phyloP scores from a whole-genome alignment of 768 basidiomycete species.

The Tulasnella sp. region DNA sequence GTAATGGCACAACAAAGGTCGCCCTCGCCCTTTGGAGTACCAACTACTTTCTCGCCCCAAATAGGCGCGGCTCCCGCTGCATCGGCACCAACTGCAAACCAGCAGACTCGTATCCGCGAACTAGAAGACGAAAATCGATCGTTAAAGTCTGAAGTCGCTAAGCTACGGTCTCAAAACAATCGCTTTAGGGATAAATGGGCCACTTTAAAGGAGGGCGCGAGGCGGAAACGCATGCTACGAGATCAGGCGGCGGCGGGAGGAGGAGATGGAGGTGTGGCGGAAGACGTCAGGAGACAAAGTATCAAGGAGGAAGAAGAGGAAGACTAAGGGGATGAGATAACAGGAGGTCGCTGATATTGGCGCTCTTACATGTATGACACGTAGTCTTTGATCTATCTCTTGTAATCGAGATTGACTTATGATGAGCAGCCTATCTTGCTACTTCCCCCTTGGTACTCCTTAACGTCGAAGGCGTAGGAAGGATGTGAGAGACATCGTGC shows the following conservation, averaged over 20 bases:
- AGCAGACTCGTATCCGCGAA: conserved; percentile 40
- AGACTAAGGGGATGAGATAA: conserved; percentile 29
- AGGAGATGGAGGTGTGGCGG: conserved; percentile 14
- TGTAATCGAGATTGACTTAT: too few relatives aligned
- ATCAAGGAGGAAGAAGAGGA: conserved; percentile 58
- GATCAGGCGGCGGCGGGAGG: conserved; percentile 42
- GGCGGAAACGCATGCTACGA: conserved; percentile 70
- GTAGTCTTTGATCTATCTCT: too few relatives aligned
- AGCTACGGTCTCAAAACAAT: conserved; percentile 76
- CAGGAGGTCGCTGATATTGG: too few relatives aligned
- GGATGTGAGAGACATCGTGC: too few relatives aligned
- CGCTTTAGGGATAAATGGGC: conserved; percentile 84
- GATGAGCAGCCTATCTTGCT: too few relatives aligned
- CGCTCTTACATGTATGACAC: too few relatives aligned
- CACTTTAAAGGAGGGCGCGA: conserved; percentile 78
- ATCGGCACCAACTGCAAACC: conserved; percentile 24
- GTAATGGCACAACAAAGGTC: conserved; percentile 29
- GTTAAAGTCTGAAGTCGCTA: conserved; percentile 63
- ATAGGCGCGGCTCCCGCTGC: conserved; percentile 41
- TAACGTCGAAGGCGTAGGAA: too few relatives aligned
- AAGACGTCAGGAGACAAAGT: conserved; percentile 41
- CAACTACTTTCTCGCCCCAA: conserved; percentile 36
- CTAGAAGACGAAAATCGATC: conserved; percentile 65
- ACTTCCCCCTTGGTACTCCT: too few relatives aligned
- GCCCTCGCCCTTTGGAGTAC: conserved; percentile 39